phyloP scores from a whole-genome alignment of 2,329 filamentous ascomycete genomes.

The Botrytis porri region DNA sequence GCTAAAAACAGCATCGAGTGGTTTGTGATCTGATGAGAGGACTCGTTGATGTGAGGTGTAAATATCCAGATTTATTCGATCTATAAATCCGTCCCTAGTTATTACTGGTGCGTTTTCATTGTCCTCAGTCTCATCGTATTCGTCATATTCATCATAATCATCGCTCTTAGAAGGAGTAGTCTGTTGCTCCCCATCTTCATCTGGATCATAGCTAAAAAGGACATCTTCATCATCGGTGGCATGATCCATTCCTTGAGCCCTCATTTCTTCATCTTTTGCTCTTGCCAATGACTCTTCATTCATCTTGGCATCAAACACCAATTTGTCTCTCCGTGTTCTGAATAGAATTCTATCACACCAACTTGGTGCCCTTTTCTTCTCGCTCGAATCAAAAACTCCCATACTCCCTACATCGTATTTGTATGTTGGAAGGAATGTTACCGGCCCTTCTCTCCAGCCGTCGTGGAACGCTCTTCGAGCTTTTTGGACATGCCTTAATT shows the following conservation, averaged over 20 bases:
- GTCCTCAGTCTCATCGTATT: conserved; percentile 43
- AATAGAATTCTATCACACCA: conserved; percentile 97
- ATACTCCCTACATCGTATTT: conserved; percentile 97
- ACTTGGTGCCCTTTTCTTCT: conserved; percentile 87
- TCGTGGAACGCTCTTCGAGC: conserved; percentile 80
- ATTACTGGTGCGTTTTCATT: conserved; percentile 46
- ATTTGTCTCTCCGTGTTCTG: conserved; percentile 68
- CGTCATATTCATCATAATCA: conserved; percentile 51
- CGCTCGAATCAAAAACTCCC: conserved; percentile 88
- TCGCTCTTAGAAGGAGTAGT: conserved; percentile 33
- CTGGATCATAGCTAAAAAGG: conserved; percentile 86
- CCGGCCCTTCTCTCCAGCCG: conserved; percentile 85
- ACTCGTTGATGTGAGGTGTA: conserved; percentile 90
- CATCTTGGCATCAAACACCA: conserved; percentile 60
- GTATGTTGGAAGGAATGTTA: conserved; percentile 89
- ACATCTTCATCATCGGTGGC: conserved; percentile 76
- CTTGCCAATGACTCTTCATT: conserved; percentile 64
- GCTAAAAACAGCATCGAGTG: conserved; percentile 77
- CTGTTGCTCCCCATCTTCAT: conserved; percentile 64
- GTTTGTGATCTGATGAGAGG: conserved; percentile 93
- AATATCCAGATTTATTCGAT: conserved; percentile 56
- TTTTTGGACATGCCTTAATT: conserved; percentile 72
- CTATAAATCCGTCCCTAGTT: conserved; percentile 56
- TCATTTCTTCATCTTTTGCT: conserved; percentile 81
- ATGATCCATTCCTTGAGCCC: conserved; percentile 70